Conservation (phyloP, 78 protist species). For the Andalucia godoyi region DNA sequence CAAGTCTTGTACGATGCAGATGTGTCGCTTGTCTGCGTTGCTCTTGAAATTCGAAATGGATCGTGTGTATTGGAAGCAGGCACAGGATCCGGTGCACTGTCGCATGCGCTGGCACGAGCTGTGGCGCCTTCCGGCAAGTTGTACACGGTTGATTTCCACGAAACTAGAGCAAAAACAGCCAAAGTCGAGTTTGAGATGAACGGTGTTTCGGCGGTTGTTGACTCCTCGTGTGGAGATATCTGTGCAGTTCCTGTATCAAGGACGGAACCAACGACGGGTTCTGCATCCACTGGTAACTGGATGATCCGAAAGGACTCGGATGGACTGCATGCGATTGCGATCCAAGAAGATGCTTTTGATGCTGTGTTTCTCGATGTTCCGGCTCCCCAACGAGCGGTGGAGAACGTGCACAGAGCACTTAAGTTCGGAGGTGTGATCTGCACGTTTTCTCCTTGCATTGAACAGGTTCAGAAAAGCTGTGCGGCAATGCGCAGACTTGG, state of each 20-base stretch:
- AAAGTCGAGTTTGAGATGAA: slow-evolving; percentile 4
- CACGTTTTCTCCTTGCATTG: slow-evolving; percentile 86
- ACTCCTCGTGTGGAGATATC: neutral
- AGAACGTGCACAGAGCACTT: slow-evolving; percentile 29
- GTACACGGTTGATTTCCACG: slow-evolving; percentile 74
- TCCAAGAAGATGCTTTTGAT: slow-evolving; percentile 24
- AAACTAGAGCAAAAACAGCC: slow-evolving; percentile 44
- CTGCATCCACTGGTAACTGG: neutral
- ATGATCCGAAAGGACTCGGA: neutral
- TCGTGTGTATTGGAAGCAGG: slow-evolving; percentile 64
- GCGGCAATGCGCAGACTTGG: neutral
- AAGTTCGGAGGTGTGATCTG: slow-evolving; percentile 57
- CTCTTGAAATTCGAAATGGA: slow-evolving; percentile 56
- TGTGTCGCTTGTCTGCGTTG: slow-evolving; percentile 36
- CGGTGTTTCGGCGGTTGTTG: neutral
- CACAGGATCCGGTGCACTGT: slow-evolving; percentile 72
- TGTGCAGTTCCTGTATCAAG: neutral
- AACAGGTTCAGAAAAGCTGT: slow-evolving; percentile 47
- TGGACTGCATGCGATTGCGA: neutral
- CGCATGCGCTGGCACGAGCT: slow-evolving; percentile 51
- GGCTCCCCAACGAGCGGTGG: slow-evolving; percentile 59
- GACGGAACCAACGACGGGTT: neutral
- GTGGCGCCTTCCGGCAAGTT: slow-evolving; percentile 63
- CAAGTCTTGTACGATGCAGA: slow-evolving; percentile 69
- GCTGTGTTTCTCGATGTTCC: slow-evolving; percentile 84